Evolutionary conservation across 2,329 filamentous ascomycete species (phyloP).

Genomic region (Scopulariopsis brevicaulis): DNA sequence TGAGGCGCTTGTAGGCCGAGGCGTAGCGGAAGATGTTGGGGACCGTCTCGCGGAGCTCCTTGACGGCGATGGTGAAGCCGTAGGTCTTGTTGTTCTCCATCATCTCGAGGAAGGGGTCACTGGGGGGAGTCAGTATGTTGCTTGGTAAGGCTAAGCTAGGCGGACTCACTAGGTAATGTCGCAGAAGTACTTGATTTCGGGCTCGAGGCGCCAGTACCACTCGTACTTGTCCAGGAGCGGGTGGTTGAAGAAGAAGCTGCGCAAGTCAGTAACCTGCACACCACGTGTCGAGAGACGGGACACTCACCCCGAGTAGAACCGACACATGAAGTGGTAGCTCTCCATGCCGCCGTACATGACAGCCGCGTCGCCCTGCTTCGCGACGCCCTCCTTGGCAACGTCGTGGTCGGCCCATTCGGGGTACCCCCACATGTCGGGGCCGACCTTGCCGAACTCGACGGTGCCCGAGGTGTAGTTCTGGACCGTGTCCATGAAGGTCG

Average conservation of each 20-base stretch:
- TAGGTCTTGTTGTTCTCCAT: constrained; percentile 92
- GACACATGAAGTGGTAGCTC: constrained; percentile 98
- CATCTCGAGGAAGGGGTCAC: constrained; percentile 95
- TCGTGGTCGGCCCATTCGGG: constrained; percentile 94
- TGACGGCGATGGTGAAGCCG: constrained; percentile 96
- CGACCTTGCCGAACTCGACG: constrained; percentile 92
- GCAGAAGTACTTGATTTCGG: constrained; percentile 99
- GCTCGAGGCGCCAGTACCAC: constrained; percentile 99
- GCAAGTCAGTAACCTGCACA: background rate
- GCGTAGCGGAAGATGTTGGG: constrained; percentile 98
- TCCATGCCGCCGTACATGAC: constrained; percentile 99
- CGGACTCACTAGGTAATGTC: constrained; percentile 84
- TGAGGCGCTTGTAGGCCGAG: constrained; percentile 89
- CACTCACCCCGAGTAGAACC: constrained; percentile 91
- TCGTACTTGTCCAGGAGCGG: constrained; percentile 91
- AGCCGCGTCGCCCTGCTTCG: constrained; percentile 89
- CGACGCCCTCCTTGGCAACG: constrained; percentile 89
- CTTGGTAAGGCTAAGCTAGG: background rate
- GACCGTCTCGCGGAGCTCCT: constrained; percentile 93
- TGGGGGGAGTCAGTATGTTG: constrained; percentile 18
- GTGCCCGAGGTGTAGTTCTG: constrained; percentile 77
- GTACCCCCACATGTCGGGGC: constrained; percentile 85
- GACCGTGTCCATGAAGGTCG: constrained; percentile 81
- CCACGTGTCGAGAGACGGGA: background rate
- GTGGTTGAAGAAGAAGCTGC: constrained; percentile 91